Conservation (phyloP, 306 rosid genomes). For the Betula pendula region DNA sequence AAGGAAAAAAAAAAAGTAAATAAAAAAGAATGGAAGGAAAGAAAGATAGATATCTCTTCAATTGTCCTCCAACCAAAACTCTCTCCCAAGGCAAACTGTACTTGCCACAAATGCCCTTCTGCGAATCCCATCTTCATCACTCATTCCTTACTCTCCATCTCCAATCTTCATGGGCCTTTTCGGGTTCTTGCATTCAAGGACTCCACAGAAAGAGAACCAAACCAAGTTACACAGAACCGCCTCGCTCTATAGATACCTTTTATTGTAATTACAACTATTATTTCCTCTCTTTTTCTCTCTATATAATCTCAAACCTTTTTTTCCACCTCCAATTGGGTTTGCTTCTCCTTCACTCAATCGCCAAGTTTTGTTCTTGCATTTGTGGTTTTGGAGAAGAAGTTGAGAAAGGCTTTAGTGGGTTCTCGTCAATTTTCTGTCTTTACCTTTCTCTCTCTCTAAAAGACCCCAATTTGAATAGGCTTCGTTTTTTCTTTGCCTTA, state of each 20-base stretch:
- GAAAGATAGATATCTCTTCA: conserved; percentile 27
- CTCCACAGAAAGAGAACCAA: conserved; percentile 5
- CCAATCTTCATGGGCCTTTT: conserved; percentile 42
- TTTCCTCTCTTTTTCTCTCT: not conserved
- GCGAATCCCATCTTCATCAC: conserved; percentile 34
- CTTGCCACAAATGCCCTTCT: conserved; percentile 51
- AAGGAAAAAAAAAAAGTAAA: not conserved
- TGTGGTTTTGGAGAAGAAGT: not conserved
- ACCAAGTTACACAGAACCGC: conserved; percentile 14
- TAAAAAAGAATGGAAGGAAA: conserved; percentile 26
- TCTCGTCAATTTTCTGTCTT: too few relatives aligned
- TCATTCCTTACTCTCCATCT: conserved; percentile 18
- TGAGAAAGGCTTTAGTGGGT: not conserved
- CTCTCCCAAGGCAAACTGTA: conserved; percentile 15
- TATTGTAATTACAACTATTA: not conserved
- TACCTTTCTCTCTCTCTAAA: not conserved
- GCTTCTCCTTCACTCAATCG: not conserved
- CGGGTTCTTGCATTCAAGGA: conserved; percentile 27
- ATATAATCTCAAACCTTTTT: not conserved
- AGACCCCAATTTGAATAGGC: not conserved
- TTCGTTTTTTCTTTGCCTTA: not conserved
- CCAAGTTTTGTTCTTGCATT: not conserved
- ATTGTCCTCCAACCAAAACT: conserved; percentile 40
- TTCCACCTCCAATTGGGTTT: not conserved
- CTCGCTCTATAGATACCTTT: not conserved